These are phyloP conservation scores for Mollisia scopiformis DNA, from an alignment of 2,329 filamentous ascomycete genomes.

Conservation along the genomic window DNA sequence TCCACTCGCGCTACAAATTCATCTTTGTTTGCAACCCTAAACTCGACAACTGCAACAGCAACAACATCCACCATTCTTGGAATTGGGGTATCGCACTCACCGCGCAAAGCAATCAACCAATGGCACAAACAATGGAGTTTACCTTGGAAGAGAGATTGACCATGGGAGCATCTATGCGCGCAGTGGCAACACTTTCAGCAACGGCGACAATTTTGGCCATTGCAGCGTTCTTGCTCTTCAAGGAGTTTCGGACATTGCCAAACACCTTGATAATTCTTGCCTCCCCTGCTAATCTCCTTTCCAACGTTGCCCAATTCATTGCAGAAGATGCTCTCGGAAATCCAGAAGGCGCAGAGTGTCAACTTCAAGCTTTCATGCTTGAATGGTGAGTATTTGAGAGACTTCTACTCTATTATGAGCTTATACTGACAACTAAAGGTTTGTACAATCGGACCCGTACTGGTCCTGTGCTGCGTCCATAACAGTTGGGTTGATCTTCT, in stretches of 20 bases:
- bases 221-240: conserved; percentile 66
- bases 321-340: conserved; percentile 46
- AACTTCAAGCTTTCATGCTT: conserved; percentile 60
- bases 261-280: conserved; percentile 68
- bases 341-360: conserved; percentile 16
- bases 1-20: no score
- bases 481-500: conserved; percentile 65
- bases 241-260: conserved; percentile 77
- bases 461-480: conserved; percentile 64
- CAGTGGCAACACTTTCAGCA: conserved; percentile 72
- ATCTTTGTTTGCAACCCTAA: no score
- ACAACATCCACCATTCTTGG: no score
- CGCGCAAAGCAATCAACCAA: no score
- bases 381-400: conserved; percentile 64
- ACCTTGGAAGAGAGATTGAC: conserved; percentile 43
- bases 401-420: conserved; percentile 19
- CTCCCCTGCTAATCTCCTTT: conserved; percentile 61
- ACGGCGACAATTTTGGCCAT: conserved; percentile 73
- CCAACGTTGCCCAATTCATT: conserved; percentile 60
- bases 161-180: conserved; percentile 63
- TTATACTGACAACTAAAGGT: conserved; percentile 63
- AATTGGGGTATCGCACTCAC: no score
- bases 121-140: neutral
- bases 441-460: conserved; percentile 53
- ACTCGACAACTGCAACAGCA: no score